Conservation (phyloP, 495 filamentous ascomycete genomes). For the Jackrogersella multiformis region DNA sequence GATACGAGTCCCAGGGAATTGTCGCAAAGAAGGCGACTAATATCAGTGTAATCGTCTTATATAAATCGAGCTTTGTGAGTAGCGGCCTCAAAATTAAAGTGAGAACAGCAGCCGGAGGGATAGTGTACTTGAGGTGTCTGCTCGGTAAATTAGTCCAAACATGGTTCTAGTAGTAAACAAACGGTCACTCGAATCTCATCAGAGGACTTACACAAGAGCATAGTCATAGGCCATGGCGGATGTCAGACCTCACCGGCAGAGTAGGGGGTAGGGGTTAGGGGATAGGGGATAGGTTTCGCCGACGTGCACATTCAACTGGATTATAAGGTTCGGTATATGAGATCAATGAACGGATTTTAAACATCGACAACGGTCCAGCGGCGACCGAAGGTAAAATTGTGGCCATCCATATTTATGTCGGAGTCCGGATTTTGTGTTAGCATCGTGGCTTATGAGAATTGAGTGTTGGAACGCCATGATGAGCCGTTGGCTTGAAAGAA, state of each 20-base stretch:
- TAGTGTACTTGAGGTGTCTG: slow-evolving; percentile 74
- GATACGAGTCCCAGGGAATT: slow-evolving; percentile 76
- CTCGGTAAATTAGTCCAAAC: slow-evolving; percentile 2
- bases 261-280: too few species aligned
- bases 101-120: slow-evolving; percentile 66
- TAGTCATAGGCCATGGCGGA: slow-evolving; percentile 71
- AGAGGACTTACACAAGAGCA: slow-evolving; percentile 66
- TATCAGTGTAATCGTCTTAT: slow-evolving; percentile 66
- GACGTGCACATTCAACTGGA: not conserved
- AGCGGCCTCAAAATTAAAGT: slow-evolving; percentile 67
- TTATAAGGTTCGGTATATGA: slow-evolving; percentile 33
- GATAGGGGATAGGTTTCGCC: not conserved
- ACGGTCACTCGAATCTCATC: not conserved
- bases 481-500: not conserved
- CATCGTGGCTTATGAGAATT: not conserved
- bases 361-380: not conserved
- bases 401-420: slow-evolving; percentile 11
- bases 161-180: not conserved
- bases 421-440: slow-evolving; percentile 20
- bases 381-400: slow-evolving; percentile 5
- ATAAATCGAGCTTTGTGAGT: slow-evolving; percentile 64
- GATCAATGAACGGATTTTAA: not conserved
- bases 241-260: slow-evolving; percentile 1
- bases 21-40: slow-evolving; percentile 67
- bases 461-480: not conserved